Percentiles rank a stretch among this genome's conserved stretches.
phyloP scores from a whole-genome alignment of 495 filamentous ascomycete species.

The Hypoxylon fuscum region DNA sequence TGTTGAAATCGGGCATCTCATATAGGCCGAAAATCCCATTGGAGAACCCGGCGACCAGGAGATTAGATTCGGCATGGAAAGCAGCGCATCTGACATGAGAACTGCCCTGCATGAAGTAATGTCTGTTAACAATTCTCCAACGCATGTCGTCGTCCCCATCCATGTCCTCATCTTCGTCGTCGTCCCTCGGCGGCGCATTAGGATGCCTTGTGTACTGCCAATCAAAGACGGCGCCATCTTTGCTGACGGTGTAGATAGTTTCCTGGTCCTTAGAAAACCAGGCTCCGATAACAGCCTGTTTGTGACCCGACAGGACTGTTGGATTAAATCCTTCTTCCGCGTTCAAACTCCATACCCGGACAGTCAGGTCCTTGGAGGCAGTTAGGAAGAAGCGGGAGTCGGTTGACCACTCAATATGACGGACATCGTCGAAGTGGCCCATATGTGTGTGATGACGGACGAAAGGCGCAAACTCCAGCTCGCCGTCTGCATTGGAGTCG shows the following conservation, averaged over 20 bases:
- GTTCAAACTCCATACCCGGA: conserved; percentile 92
- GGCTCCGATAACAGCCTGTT: conserved; percentile 83
- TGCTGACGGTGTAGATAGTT: conserved; percentile 65
- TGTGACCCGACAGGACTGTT: conserved; percentile 88
- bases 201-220: conserved; percentile 73
- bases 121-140: conserved; percentile 87
- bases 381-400: conserved; percentile 95
- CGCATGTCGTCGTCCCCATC: conserved; percentile 65
- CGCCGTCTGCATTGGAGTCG: conserved; percentile 77
- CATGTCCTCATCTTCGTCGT: conserved; percentile 67
- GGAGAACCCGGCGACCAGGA: conserved; percentile 92
- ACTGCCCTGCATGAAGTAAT: conserved; percentile 92
- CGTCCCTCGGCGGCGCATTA: conserved; percentile 59
- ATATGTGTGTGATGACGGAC: conserved; percentile 84
- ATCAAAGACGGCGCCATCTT: conserved; percentile 64
- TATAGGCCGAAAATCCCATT: conserved; percentile 93
- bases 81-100: conserved; percentile 87
- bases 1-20: conserved; percentile 96
- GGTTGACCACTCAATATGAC: conserved; percentile 89
- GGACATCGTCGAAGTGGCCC: conserved; percentile 87
- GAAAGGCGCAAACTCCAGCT: conserved; percentile 94
- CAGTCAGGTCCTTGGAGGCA: conserved; percentile 89
- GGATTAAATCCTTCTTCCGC: conserved; percentile 87
- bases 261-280: conserved; percentile 97
- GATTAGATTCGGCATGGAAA: conserved; percentile 85